Base-by-base conservation (phyloP, 1,139 yeast species). In the Yamadazyma dendronema region DNA sequence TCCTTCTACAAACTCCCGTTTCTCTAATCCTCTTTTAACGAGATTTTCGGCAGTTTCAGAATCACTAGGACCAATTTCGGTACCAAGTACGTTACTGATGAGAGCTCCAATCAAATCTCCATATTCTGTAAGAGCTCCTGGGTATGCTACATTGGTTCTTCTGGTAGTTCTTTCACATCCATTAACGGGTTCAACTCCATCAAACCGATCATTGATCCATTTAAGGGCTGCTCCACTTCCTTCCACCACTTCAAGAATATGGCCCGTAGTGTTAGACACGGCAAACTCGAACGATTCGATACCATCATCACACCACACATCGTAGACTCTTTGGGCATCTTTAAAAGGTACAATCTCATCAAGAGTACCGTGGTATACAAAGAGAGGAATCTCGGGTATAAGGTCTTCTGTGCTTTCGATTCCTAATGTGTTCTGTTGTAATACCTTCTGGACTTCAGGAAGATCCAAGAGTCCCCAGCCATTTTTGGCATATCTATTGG, bases 231-330 rank as follows among this genome's bases (percentile, higher is more conserved):
- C 65, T 1, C 62, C 63, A 11, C 48, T 43, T 8, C 67, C 67
- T 32, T 54, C 52, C 11, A 50, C 28, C 9, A 49, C 38, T 38
- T 59, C 65, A 7, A 53, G 38, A 21, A 57, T 39, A 40, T 62
- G 68, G 2, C 65, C 65, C 16, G 60, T 49, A 2, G 48, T 31
- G 9, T 46, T 35, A 15, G 61, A 54, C 5, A 50, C 52, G 2
- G 59, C 52, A 37, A 61, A 56, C 37, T 63, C 68, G 31, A 59
- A 45, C 0, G 65, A 59, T 4, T 41, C 36, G 12, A 59, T 54
- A 2, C 63, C 68, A 42, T 53, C 43, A 2, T 46, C 52, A 44
- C 70, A 65, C 62, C 66, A 65, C 19, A 46, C 48, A 11, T 60
- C 49, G 39, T 54, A 63, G 2, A 52, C 56, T 38, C 61, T 49